Percentiles rank a stretch among this genome's conserved stretches.
These are phyloP conservation scores for Microdochium nivale DNA, from an alignment of 2,329 filamentous ascomycete genomes.

Conservation along the genomic window DNA sequence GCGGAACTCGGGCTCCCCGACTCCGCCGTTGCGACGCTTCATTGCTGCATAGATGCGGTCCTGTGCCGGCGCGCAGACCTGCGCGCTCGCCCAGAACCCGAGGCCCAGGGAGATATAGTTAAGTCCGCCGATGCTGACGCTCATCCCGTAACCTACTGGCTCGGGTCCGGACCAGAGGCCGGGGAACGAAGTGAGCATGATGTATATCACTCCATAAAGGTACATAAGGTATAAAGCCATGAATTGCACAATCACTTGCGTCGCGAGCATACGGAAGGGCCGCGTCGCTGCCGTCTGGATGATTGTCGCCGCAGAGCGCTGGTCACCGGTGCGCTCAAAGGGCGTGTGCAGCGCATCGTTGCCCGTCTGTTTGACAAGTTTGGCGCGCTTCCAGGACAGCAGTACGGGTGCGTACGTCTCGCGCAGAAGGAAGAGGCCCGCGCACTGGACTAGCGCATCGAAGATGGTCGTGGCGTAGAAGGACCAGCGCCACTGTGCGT, in stretches of 20 bases:
- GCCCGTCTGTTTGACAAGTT: constrained; percentile 48
- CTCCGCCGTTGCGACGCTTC: constrained; percentile 26
- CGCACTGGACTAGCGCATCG: constrained; percentile 50
- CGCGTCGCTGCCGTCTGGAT: constrained; percentile 33
- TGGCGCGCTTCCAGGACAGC: constrained; percentile 46
- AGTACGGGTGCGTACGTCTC: constrained; percentile 61
- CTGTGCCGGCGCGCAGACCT: constrained; percentile 31
- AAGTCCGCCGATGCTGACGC: constrained; percentile 22
- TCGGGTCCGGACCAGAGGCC: constrained; percentile 28
- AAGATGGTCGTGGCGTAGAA: constrained; percentile 60
- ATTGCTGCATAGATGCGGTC: constrained; percentile 36
- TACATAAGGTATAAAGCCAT: constrained; percentile 45
- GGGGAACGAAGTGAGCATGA: constrained; percentile 39
- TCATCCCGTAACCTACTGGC: constrained; percentile 20
- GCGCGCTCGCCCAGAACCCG: constrained; percentile 26
- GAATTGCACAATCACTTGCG: constrained; percentile 43
- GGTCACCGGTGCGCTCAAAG: constrained; percentile 35
- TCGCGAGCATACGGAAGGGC: constrained; percentile 40
- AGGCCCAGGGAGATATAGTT: constrained; percentile 27
- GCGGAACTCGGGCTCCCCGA: constrained; percentile 31
- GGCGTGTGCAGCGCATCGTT: constrained; percentile 40
- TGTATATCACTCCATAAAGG: constrained; percentile 42
- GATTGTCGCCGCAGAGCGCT: constrained; percentile 18
- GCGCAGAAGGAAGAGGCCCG: constrained; percentile 49
- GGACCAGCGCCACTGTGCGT: constrained; percentile 64